A percentile compares a stretch with the other conserved stretches of the same genome.
phyloP scores from a whole-genome alignment of 352 stramenopile genomes.

The Globisporangium canariense region DNA sequence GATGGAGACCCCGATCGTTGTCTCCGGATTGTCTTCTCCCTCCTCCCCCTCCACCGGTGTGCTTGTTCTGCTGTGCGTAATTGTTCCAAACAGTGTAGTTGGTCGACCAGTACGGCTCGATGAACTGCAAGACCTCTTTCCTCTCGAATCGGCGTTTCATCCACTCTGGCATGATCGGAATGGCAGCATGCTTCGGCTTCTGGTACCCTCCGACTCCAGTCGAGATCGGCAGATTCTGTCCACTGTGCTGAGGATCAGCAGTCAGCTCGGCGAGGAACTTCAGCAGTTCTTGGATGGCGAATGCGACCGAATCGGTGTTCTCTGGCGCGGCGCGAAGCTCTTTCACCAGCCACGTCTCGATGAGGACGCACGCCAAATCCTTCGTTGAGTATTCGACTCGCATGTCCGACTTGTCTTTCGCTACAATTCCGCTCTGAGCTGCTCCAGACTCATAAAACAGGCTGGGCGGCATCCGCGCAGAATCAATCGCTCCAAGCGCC shows the following conservation, averaged over 20 bases:
- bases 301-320: constrained; percentile 75
- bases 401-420: constrained; percentile 41
- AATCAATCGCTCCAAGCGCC: constrained; percentile 77
- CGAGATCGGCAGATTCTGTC: constrained; percentile 29
- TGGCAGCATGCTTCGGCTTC: constrained; percentile 17
- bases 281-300: constrained; percentile 85
- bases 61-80: constrained; percentile 13
- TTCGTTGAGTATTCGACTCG: constrained; percentile 71
- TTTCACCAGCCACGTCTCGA: constrained; percentile 80
- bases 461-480: constrained; percentile 62
- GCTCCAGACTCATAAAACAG: constrained; percentile 53
- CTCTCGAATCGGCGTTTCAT: constrained; percentile 82
- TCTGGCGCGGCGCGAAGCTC: constrained; percentile 81
- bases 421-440: constrained; percentile 14
- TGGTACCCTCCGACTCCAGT: constrained; percentile 7
- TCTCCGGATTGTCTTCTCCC: constrained; percentile 15
- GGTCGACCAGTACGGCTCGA: constrained; percentile 88
- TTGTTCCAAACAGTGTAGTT: constrained; percentile 56
- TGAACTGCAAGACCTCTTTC: constrained; percentile 83
- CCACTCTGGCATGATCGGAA: constrained; percentile 67
- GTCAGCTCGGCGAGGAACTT: constrained; percentile 78
- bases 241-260: constrained; percentile 68
- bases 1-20: constrained; percentile 21
- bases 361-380: constrained; percentile 77
- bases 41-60: constrained; percentile 14